These are phyloP conservation scores for Phytophthora citrophthora DNA, from an alignment of 352 stramenopile species.

Conservation along the genomic window DNA sequence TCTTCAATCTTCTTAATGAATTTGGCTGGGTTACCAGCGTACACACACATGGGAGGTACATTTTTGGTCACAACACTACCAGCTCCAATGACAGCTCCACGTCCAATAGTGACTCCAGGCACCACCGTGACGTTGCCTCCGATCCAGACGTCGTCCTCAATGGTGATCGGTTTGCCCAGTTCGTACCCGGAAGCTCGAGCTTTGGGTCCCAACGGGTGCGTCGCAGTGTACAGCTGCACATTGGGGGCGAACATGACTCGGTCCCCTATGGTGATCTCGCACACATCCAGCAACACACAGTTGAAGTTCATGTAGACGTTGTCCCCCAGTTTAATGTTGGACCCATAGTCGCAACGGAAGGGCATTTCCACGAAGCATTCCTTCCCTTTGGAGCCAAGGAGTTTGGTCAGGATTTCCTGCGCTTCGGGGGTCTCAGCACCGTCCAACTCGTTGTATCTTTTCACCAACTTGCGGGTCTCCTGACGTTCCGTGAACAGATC, in stretches of 20 bases:
- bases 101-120: constrained; percentile 72
- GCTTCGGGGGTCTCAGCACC: constrained; percentile 33
- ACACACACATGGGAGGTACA: constrained; percentile 68
- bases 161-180: constrained; percentile 72
- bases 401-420: constrained; percentile 35
- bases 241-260: constrained; percentile 76
- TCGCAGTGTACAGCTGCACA: constrained; percentile 84
- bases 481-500: constrained; percentile 50
- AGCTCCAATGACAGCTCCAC: constrained; percentile 70
- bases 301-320: constrained; percentile 92
- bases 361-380: constrained; percentile 75
- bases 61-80: constrained; percentile 86
- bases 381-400: constrained; percentile 51
- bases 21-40: constrained; percentile 79
- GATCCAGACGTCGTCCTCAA: constrained; percentile 90
- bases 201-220: constrained; percentile 69
- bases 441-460: constrained; percentile 52
- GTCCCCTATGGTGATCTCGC: constrained; percentile 76
- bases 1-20: constrained; percentile 75
- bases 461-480: constrained; percentile 38
- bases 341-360: constrained; percentile 91
- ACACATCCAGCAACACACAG: constrained; percentile 87
- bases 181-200: constrained; percentile 52
- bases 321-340: constrained; percentile 76
- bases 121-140: constrained; percentile 76